phyloP scores from a whole-genome alignment of 2,329 filamentous ascomycete genomes.

The Tolypocladium ophioglossoides region DNA sequence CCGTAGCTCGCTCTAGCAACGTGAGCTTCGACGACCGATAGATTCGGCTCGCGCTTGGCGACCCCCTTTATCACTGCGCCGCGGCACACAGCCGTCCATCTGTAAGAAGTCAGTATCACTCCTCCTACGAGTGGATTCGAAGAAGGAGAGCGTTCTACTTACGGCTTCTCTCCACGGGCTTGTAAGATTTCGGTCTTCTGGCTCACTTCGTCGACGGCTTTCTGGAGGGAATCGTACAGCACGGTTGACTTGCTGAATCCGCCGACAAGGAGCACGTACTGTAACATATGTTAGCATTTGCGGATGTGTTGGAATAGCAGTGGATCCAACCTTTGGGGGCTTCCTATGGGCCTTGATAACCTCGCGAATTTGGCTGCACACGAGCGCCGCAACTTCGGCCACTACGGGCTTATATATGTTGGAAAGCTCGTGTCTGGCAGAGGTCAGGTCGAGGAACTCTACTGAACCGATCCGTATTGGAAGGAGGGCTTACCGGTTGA shows the following conservation, averaged over 20 bases:
- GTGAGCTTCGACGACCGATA: slow-evolving; percentile 8
- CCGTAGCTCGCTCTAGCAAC: slow-evolving; percentile 20
- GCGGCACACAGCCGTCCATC: slow-evolving; percentile 24
- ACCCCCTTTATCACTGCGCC: slow-evolving; percentile 20
- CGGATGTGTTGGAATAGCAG: neutral
- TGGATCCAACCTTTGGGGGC: slow-evolving; percentile 15
- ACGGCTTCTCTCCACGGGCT: slow-evolving; percentile 19
- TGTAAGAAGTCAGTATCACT: slow-evolving; percentile 2
- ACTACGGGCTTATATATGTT: slow-evolving; percentile 2
- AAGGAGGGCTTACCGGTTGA: slow-evolving; percentile 4
- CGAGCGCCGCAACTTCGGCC: neutral
- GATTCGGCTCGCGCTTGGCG: neutral
- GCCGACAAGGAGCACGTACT: slow-evolving; percentile 28
- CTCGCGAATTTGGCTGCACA: neutral
- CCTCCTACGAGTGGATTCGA: neutral
- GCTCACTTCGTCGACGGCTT: neutral
- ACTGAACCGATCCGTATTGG: neutral
- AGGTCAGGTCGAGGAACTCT: neutral
- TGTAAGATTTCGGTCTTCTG: slow-evolving; percentile 17
- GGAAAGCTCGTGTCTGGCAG: slow-evolving; percentile 11
- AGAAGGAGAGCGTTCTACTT: slow-evolving; percentile 6
- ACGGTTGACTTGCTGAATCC: slow-evolving; percentile 25
- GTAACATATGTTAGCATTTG: neutral
- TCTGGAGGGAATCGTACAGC: slow-evolving; percentile 12
- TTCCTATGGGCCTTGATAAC: slow-evolving; percentile 2